Base-by-base conservation (phyloP, 257 asterid species). In the Asclepias syriaca region DNA sequence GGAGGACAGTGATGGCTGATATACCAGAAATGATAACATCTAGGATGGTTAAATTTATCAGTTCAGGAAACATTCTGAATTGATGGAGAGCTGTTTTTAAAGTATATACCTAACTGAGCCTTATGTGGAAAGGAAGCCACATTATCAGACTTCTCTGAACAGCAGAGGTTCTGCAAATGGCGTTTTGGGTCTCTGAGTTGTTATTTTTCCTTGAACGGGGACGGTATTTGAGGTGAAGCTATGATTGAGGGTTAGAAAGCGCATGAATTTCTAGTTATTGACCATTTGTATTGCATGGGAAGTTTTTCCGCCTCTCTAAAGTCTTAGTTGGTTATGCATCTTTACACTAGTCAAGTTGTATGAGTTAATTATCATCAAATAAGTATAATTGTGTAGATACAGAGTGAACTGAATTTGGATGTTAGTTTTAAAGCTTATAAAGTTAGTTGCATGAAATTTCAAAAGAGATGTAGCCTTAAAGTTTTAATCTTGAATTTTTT, bases 1-100 rank as follows among this genome's bases (percentile, higher is more conserved):
- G 71, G 93, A 80, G 69, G 82, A 82, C 34, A 79, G 83, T 56
- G 87, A 81, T 19, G 87, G 66, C 60, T 87, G 82, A 66, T 68
- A 75, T 58, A 59, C 70, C 34, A 24, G 57, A 29, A 74, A 66
- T 12, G 74, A 63, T 34, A 32, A 19, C 29, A 45, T 64, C 57
- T 67, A 66, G 61, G 70, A n/a, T 67, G 64, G 74, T 14, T 53
- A 18, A 53, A 53, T 19, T 75, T 46, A 46, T 56, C n/a, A 48
- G 49, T 34, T 8, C 4, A 32, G 40, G 39, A 8, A 59, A 16
- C n/a, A 32, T 24, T 51, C 40, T 72, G 54, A 3, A 57, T 8
- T 57, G 19, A 65, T 9, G 48, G 48, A 43, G 55, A 63, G 55
- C 39, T 68, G 64, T 57, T 24, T 24, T 57, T 57, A 57, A 22